phyloP scores from a whole-genome alignment of 176 grass and related monocot genomes.

The Guadua angustifolia region DNA sequence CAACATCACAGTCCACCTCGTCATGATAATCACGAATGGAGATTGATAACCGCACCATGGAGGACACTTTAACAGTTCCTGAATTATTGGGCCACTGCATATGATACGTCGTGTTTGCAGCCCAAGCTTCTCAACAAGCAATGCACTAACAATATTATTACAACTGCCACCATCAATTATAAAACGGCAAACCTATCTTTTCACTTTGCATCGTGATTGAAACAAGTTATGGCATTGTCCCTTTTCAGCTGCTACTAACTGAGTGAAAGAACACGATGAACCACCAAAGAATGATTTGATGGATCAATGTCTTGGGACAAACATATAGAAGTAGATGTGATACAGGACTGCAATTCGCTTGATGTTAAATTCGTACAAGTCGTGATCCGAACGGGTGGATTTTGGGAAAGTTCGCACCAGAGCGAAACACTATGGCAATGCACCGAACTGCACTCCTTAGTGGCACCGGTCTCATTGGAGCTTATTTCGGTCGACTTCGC shows the following conservation, averaged over 20 bases:
- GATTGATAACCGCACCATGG: background rate
- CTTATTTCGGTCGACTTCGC: too few relatives aligned
- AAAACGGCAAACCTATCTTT: background rate
- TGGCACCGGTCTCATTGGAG: too few relatives aligned
- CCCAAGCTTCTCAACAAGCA: background rate
- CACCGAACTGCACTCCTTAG: too few relatives aligned
- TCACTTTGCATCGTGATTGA: background rate
- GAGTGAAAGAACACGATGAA: background rate
- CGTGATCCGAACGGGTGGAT: too few relatives aligned
- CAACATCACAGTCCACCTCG: background rate
- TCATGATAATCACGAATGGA: conserved; percentile 3
- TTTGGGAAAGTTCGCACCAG: too few relatives aligned
- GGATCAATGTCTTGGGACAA: background rate
- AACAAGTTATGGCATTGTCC: background rate
- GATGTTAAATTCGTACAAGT: too few relatives aligned
- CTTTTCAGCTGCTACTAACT: background rate
- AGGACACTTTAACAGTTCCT: background rate
- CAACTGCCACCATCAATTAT: background rate
- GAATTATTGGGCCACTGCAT: conserved; percentile 8
- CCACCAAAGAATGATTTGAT: background rate
- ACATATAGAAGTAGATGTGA: too few relatives aligned
- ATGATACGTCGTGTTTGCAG: background rate
- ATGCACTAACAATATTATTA: background rate
- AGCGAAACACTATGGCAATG: too few relatives aligned
- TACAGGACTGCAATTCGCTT: too few relatives aligned